phyloP scores from a whole-genome alignment of 192 early-diverging fungal genomes.

The Pecoramyces ruminantium region DNA sequence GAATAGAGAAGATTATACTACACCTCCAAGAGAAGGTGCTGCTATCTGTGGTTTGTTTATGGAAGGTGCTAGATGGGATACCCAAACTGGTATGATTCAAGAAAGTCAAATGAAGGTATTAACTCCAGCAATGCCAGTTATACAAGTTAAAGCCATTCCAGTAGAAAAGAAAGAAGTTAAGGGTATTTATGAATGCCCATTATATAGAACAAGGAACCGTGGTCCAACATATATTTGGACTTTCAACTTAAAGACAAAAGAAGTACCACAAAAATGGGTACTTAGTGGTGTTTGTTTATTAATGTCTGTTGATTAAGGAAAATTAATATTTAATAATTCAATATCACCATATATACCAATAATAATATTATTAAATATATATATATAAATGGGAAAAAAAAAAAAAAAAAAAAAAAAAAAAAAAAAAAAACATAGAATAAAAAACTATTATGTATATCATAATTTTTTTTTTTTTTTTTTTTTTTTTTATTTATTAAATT shows the following conservation, averaged over 20 bases:
- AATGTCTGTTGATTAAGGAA: background rate
- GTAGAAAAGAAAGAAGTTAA: slow-evolving; percentile 47
- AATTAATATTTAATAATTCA: background rate
- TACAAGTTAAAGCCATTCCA: slow-evolving; percentile 44
- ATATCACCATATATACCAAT: background rate
- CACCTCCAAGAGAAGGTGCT: slow-evolving; percentile 40
- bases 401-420: too few species aligned
- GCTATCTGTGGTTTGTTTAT: slow-evolving; percentile 44
- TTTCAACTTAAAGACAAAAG: slow-evolving; percentile 48
- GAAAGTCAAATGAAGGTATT: slow-evolving; percentile 42
- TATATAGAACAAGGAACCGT: slow-evolving; percentile 37
- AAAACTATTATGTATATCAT: too few species aligned
- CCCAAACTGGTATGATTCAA: slow-evolving; percentile 41
- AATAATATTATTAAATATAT: too few species aligned
- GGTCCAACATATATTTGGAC: slow-evolving; percentile 51
- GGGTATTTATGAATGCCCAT: slow-evolving; percentile 46
- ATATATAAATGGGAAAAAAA: too few species aligned
- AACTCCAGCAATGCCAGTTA: slow-evolving; percentile 45
- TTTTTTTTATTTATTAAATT: too few species aligned
- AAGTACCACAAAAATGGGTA: slow-evolving; percentile 44
- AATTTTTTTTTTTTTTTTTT: too few species aligned
- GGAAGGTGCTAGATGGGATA: slow-evolving; percentile 51
- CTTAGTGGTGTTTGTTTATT: slow-evolving; percentile 38
- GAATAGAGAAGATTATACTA: slow-evolving; percentile 37
- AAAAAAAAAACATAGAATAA: too few species aligned